Evolutionary conservation across 2,329 filamentous ascomycete genomes (phyloP).

Genomic region (Botrytis galanthina): DNA sequence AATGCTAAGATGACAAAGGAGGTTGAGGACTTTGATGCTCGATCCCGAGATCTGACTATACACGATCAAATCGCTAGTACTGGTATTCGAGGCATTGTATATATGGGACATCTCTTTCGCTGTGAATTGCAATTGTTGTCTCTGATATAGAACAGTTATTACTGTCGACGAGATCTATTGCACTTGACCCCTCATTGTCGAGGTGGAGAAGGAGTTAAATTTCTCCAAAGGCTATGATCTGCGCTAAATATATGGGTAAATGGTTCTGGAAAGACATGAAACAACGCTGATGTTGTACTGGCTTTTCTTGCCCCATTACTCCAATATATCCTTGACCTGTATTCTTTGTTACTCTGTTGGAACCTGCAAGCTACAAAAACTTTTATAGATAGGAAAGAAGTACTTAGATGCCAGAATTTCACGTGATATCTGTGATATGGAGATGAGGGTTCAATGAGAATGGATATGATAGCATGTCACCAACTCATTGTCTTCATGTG

Average conservation of each 20-base stretch:
- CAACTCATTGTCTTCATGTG: too few species aligned
- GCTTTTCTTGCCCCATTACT: background rate
- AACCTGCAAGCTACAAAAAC: background rate
- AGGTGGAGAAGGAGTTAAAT: background rate
- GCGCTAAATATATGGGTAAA: background rate
- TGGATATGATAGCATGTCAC: background rate
- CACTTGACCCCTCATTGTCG: background rate
- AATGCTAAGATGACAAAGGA: background rate
- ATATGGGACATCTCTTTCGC: background rate
- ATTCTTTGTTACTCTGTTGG: background rate
- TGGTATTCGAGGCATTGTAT: background rate
- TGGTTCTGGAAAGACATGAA: too few species aligned
- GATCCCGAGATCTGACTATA: background rate
- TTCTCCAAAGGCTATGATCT: background rate
- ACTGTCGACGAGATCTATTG: background rate
- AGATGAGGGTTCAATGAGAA: background rate
- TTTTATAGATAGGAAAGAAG: background rate
- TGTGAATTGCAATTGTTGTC: background rate
- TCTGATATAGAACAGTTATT: background rate
- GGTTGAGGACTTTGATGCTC: background rate
- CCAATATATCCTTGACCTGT: too few species aligned
- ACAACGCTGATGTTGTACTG: background rate
- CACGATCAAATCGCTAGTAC: background rate
- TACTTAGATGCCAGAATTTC: background rate
- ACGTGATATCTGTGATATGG: too few species aligned